Evolutionary conservation across 2,329 filamentous ascomycete species (phyloP), one percentile per base, ranked within the genome.

Genomic region (Polytolypa hystricis): DNA sequence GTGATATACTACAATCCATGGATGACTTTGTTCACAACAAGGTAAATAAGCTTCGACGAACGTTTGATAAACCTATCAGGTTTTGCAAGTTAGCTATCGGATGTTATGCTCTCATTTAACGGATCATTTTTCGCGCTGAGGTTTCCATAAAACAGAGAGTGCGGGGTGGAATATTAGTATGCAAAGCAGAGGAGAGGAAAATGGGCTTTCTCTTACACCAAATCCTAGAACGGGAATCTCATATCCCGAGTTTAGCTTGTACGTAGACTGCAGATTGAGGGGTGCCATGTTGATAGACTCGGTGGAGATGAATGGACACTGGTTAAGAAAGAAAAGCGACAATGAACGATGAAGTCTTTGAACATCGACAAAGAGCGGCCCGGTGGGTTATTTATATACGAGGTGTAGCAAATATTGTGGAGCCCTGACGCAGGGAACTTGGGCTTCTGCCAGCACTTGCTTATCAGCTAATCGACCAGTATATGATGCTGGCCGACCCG

Each of bases 181-280:
- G n/a, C n/a, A n/a, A n/a, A n/a, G n/a, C n/a, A n/a, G n/a, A n/a
- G n/a, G n/a, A n/a, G n/a, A n/a, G n/a, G n/a, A n/a, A 34, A 17
- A 21, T 9, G 2, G 4, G 18, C 10, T 26, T 15, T 20, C 26
- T 51, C 57, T 45, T 49, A 66, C 62, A 15, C 62, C 62, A 43
- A 60, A 65, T 6, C 62, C 75, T 1, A 79, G 57, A 5, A 68
- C 47, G 6, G 75, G 75, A 28, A 79, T 78, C 12, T 76, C 68
- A 53, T 76, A 67, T 27, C 75, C 74, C 11, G 74, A 77, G 36
- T 70, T 69, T 57, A 79, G 50, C 36, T 60, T 62, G 35, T 58
- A 55, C 6, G 57, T 61, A 14, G 58, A 53, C 38, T 57, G 50
- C 20, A 60, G 42, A 2, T 51, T 52, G 6, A 51, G 33, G 7